Base-by-base conservation (phyloP, 1,284 basidiomycete species). In the Anthracocystis setariae region DNA sequence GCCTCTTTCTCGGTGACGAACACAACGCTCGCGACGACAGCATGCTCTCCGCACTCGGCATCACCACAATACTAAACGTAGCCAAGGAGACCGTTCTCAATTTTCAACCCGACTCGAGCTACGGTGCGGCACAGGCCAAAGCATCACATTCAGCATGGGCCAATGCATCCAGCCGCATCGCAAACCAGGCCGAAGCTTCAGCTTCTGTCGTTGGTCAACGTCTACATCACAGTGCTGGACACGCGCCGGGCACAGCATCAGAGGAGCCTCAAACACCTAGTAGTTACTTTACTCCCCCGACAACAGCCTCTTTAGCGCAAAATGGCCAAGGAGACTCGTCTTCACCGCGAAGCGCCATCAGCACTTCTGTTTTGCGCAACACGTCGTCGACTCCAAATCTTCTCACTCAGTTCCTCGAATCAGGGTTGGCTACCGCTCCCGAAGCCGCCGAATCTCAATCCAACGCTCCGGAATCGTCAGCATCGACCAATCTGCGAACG, bases 1-100 rank as follows among this genome's bases (percentile, higher is more conserved):
- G 91, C 42, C 87, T 98, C 52, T 98, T 90, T 88, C 87, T 98
- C 8, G 95, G 94, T 57, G 92, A 92, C 46, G 94, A 97, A 83
- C 92, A 95, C 83, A 95, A 95, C 71, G 92, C 92, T 32, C 88
- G 89, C 53, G 90, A 94, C 83, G 90, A 89, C 87, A 85, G 85
- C 42, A 85, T 86, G 46, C 88, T 94, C 57, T 82, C 87, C n/a
- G 87, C 90, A 55, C 87, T 89, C 35, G 88, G 90, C 50, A 92
- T 95, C 82, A 88, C 87, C 64, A 88, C 90, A 42, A 88, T 97
- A 18, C 87, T 98, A 82, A 97, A 97, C 83, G 95, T 98, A 32
- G 95, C 95, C 32, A 95, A 96, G 84, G 78, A 79, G 66, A 79
- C 78, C 3, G 49, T 55, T 1, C 51, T 78, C 37, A 61, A 76